A percentile compares a stretch with the other conserved stretches of the same genome.
phyloP scores from a whole-genome alignment of 352 stramenopile species.

The Phytophthora chlamydospora region DNA sequence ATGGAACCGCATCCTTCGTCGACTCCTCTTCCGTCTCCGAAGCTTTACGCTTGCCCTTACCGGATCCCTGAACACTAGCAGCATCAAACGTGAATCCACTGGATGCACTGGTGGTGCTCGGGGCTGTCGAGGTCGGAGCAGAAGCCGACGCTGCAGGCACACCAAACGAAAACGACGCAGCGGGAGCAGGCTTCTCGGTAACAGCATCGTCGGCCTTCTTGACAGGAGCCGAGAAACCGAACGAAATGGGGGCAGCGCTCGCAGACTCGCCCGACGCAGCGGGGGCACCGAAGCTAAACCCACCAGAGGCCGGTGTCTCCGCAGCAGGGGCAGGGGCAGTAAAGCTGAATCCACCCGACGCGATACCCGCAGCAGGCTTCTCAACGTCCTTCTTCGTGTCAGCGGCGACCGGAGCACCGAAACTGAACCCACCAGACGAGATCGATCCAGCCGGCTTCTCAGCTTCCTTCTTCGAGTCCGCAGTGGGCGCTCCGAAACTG shows the following conservation, averaged over 20 bases:
- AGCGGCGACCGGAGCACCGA: constrained; percentile 12
- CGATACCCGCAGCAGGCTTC: constrained; percentile 19
- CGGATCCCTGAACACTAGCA: constrained; percentile 8
- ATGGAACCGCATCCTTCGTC: constrained; percentile 14
- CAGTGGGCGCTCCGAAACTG: constrained; percentile 49
- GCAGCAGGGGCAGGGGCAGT: constrained; percentile 10
- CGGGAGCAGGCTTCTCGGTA: constrained; percentile 8
- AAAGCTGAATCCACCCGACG: constrained; percentile 31
- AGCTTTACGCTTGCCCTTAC: constrained; percentile 38
- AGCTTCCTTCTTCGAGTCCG: constrained; percentile 21
- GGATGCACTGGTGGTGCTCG: not conserved
- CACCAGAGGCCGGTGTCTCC: constrained; percentile 8
- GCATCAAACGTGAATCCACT: constrained; percentile 35
- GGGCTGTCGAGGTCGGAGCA: not conserved
- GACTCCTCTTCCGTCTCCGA: constrained; percentile 13
- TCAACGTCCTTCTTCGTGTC: constrained; percentile 16
- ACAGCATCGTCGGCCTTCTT: constrained; percentile 22
- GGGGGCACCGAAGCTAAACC: constrained; percentile 24
- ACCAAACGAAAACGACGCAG: constrained; percentile 44
- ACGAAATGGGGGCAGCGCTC: constrained; percentile 30
- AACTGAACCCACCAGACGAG: constrained; percentile 30
- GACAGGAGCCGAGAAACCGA: constrained; percentile 36
- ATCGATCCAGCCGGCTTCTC: constrained; percentile 34
- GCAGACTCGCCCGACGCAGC: constrained; percentile 8
- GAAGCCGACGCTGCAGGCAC: constrained; percentile 10